Evolutionary conservation across 1,284 basidiomycete species (phyloP), one percentile per base, ranked within the genome.

Genomic region (Porodaedalea pini): DNA sequence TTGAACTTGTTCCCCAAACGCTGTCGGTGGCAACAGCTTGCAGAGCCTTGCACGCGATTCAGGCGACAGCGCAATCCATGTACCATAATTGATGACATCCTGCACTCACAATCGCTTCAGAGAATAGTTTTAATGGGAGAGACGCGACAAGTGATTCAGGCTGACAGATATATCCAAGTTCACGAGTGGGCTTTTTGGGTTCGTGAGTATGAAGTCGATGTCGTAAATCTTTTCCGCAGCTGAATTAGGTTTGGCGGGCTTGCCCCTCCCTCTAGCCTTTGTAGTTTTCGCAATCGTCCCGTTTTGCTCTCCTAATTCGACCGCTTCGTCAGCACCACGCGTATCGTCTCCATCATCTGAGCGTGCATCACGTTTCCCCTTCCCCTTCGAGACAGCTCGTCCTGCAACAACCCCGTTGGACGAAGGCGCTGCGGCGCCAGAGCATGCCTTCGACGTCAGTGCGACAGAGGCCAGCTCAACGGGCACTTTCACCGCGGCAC

Each of bases 111-210:
- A 25, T n/a, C 17, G 34, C 39, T 27, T 40, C 25, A 34, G 41
- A 19, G 15, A 19, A 45, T 11, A 31, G 25, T 17, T 37, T 25
- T 11, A 31, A 36, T n/a, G 21, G n/a, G 4, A 57, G 21, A 13
- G 19, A 23, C 21, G 27, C 25, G 15, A 51, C 21, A 39, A 21
- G n/a, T n/a, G 13, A 53, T 25, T 10, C 5, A 29, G n/a, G 75
- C 80, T 67, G 67, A 83, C 82, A 62, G 75, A 73, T 59, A 83
- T 76, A 60, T 83, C 75, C 60, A 79, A 68, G 29, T 68, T 72
- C 10, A 78, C 78, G 2, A 85, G 69, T 21, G 72, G 67, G 67
- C 82, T 83, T 66, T 78, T 79, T 2, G 78, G 66, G 64, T 72
- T 78, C 51, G 78, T 73, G 19, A 83, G 68, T 39, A 83, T 37